Evolutionary conservation across 306 rosid genomes (phyloP), one percentile per base, ranked within the genome.

Genomic region (Luffa acutangula): DNA sequence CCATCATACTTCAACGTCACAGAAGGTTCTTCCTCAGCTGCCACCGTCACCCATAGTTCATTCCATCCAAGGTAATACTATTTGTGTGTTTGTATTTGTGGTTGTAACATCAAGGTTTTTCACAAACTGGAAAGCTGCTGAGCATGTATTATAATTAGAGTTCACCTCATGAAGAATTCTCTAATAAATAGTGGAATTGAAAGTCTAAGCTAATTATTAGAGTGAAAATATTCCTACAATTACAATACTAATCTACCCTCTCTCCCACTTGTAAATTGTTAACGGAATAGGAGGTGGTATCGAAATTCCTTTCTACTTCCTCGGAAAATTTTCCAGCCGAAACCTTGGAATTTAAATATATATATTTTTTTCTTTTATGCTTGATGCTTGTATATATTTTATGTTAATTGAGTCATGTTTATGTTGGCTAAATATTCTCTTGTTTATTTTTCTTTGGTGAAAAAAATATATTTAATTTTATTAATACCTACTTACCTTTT

Each of bases 31-130:
- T 82, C 75, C 81, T 92, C 97, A 5, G 67, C 91, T 0, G 98
- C 98, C 48, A 88, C 88, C 36, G 57, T 94, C 77, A 82, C 97
- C 20, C 67, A 89, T 54, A 92, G 91, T 80, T 85, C 97, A 56
- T 94, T 94, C 81, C 78, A 87, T 81, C 90, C 97, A 51, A 89
- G 99, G 82, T 95, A 85, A 89, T 20, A 3, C 3, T 14, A 36
- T 14, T 45, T 13, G 34, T 6, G 48, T n/a, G n/a, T n/a, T n/a
- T n/a, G 8, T 14, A 36, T 14, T 45, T 13, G 34, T 6, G 48
- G 48, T 52, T 52, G 58, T 52, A 52, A 15, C 31, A 25, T 25
- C 0, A 25, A 25, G 31, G 31, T 25, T 25, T 25, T 25, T 25
- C 31, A 25, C 31, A 58, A 58, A 58, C 15, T 58, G 36, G 37